Evolutionary conservation across 1,284 basidiomycete genomes (phyloP), one percentile per base, ranked within the genome.

Genomic region (Lentinula novae-zelandiae): DNA sequence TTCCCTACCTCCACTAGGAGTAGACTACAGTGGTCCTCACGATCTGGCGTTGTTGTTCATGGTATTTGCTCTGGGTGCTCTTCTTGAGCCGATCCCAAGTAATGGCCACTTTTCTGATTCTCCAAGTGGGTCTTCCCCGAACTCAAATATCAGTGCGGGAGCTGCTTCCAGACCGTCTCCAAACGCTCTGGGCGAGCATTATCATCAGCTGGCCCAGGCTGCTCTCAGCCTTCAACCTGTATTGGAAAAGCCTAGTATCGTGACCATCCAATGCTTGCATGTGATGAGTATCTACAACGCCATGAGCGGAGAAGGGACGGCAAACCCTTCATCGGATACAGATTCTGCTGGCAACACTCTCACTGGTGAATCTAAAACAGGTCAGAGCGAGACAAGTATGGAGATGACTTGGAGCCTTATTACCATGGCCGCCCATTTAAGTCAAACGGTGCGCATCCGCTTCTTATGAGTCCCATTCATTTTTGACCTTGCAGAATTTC

Each of bases 261-360:
- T 83, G 57, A 87, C 86, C 40, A 82, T 89, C 54, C 85, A 89
- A 68, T 72, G 82, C 4, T 70, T 90, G 60, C 84, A 87, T 69
- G 69, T 87, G 66, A 72, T 81, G 71, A 81, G 79, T 66, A 76
- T 80, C 27, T 84, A 83, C 66, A 81, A 81, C 60, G 78, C 79
- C 8, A 79, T 86, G 73, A 75, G 73, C 62, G 73, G 74, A 31
- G 53, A 60, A 33, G 60, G 54, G 4, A 44, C 50, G 3, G 49
- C 57, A 10, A 52, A 39, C 9, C 57, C 57, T 17, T 51, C 55
- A 46, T 57, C 57, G 27, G 17, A 15, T 39, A 27, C 50, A 20
- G 58, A 49, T n/a, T 57, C 44, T 22, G 57, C 58, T 17, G 56
- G 57, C 60, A 68, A 22, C 22, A 20, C 5, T 65, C 63, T 55